Evolutionary conservation across 257 asterid species (phyloP).

Genomic region (Ballota nigra): DNA sequence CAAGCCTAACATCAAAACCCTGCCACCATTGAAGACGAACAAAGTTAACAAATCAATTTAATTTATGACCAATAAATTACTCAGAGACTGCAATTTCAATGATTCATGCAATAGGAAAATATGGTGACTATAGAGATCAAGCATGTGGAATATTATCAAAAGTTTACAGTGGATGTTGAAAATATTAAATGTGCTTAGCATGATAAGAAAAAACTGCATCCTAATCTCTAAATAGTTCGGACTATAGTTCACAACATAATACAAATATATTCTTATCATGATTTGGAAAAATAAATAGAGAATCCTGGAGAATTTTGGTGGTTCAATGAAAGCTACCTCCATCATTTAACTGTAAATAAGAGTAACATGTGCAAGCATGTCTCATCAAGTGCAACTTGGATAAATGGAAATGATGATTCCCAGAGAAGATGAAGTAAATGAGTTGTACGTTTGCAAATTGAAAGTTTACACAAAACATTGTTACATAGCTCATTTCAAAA

Average conservation of each 20-base stretch:
- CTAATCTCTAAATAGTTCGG: background rate
- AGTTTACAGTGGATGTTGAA: background rate
- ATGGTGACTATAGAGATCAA: background rate
- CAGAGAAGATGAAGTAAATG: too few relatives aligned
- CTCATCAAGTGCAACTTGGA: constrained; percentile 4
- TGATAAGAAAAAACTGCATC: background rate
- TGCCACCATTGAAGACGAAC: constrained; percentile 35
- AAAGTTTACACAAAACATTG: too few relatives aligned
- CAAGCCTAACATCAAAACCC: constrained; percentile 94
- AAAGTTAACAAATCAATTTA: constrained; percentile 6
- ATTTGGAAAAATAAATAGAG: background rate
- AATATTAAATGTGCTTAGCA: background rate
- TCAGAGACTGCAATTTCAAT: background rate
- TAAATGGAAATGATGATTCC: background rate
- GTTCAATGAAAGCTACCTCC: background rate
- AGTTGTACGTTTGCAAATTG: too few relatives aligned
- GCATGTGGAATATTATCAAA: background rate
- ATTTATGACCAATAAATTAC: too few relatives aligned
- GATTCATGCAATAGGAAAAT: background rate
- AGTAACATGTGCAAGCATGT: background rate
- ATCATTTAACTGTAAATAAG: background rate
- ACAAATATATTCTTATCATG: background rate
- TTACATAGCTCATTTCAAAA: too few relatives aligned
- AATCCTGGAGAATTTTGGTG: background rate
- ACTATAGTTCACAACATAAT: background rate